Conservation (phyloP, 495 filamentous ascomycete species). For the Delitschia confertaspora region DNA sequence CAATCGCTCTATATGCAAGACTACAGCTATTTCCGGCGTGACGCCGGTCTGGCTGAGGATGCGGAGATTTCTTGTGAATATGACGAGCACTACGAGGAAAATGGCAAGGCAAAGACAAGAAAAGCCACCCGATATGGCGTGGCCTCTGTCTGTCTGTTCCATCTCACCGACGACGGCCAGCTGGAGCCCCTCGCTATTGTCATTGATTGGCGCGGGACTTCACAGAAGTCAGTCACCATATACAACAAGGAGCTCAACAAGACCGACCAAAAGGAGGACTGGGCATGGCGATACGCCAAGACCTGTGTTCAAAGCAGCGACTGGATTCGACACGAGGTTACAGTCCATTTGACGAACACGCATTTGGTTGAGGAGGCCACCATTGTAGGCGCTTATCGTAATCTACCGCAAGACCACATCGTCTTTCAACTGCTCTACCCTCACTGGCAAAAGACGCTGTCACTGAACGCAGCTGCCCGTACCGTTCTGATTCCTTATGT, state of each 20-base stretch:
- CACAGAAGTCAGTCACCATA: conserved; percentile 40
- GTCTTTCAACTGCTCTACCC: conserved; percentile 38
- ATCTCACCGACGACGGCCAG: no score
- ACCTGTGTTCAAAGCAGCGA: conserved; percentile 42
- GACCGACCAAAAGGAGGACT: conserved; percentile 38
- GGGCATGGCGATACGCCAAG: conserved; percentile 47
- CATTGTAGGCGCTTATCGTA: conserved; percentile 4
- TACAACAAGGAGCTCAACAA: conserved; percentile 39
- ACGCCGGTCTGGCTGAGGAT: no score
- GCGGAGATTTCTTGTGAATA: no score
- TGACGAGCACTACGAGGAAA: no score
- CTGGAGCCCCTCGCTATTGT: conserved; percentile 15
- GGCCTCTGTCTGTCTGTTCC: no score
- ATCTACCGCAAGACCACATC: conserved; percentile 35
- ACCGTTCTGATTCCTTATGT: conserved; percentile 39
- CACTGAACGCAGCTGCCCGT: conserved; percentile 43
- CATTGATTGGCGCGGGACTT: conserved; percentile 36
- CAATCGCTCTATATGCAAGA: no score
- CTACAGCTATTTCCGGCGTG: no score
- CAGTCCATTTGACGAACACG: conserved; percentile 39
- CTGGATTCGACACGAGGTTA: conserved; percentile 42
- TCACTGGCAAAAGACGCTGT: conserved; percentile 44
- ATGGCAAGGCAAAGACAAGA: no score
- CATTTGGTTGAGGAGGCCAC: conserved; percentile 42
- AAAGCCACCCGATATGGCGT: no score